These are phyloP conservation scores for Globisporangium nunn DNA, from an alignment of 352 stramenopile species.

Conservation along the genomic window DNA sequence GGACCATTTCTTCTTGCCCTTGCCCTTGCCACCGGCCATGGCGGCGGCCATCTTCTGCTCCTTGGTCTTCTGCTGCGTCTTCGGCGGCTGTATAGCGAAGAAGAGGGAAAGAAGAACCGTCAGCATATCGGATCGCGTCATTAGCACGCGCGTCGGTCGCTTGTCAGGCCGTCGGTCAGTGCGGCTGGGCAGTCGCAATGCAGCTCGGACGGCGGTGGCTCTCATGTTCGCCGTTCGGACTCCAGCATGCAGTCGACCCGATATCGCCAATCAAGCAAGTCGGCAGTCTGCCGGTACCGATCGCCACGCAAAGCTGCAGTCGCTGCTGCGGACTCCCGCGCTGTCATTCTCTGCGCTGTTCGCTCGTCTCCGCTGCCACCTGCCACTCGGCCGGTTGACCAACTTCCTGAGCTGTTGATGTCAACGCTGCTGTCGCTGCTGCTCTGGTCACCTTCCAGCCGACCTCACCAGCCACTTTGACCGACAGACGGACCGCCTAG, in stretches of 20 bases:
- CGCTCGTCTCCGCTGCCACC: not conserved
- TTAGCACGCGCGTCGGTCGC: not conserved
- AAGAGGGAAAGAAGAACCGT: not conserved
- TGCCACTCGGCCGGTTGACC: not conserved
- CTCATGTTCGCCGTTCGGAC: no score
- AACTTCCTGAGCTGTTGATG: not conserved
- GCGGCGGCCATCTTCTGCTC: constrained; percentile 99
- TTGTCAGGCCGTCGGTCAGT: not conserved
- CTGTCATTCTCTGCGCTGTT: not conserved
- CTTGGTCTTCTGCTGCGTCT: constrained; percentile 99
- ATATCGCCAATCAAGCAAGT: not conserved
- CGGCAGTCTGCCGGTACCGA: not conserved
- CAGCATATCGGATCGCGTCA: not conserved
- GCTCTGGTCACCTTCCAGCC: not conserved
- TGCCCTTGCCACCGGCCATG: constrained; percentile 96
- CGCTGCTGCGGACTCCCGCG: no score
- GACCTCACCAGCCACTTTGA: not conserved
- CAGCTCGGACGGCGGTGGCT: not conserved
- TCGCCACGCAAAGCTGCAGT: not conserved
- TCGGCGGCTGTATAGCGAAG: constrained; percentile 82
- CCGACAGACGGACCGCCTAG: not conserved
- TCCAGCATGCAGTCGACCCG: not conserved
- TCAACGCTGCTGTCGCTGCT: not conserved
- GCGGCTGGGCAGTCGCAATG: not conserved
- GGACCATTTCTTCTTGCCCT: constrained; percentile 99